phyloP scores from a whole-genome alignment of 202 grass and related monocot genomes.

The Setaria viridis region DNA sequence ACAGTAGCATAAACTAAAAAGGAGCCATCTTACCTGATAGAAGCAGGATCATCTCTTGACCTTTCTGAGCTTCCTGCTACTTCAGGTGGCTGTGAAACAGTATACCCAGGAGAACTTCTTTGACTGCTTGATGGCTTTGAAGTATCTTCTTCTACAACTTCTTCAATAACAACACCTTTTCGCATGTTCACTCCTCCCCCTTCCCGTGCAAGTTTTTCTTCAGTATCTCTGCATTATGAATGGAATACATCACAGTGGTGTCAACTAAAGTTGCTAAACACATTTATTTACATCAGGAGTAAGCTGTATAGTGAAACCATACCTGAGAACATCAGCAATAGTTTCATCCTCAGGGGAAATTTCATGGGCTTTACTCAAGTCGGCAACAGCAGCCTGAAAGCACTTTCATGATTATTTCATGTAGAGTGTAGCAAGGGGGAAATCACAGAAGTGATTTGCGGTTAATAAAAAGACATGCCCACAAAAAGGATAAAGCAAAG shows the following conservation, averaged over 20 bases:
- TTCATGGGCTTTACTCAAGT: constrained; percentile 85
- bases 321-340: constrained; percentile 90
- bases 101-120: constrained; percentile 54
- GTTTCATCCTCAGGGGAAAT: constrained; percentile 93
- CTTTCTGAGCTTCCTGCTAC: constrained; percentile 33
- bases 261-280: constrained; percentile 13
- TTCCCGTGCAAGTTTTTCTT: constrained; percentile 57
- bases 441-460: neutral
- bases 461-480: constrained; percentile 17
- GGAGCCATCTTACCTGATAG: constrained; percentile 52
- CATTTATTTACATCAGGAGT: neutral
- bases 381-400: constrained; percentile 81
- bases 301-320: constrained; percentile 11
- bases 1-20: constrained; percentile 34
- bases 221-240: constrained; percentile 54
- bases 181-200: constrained; percentile 46
- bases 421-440: constrained; percentile 29
- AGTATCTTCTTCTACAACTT: constrained; percentile 68
- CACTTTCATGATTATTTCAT: constrained; percentile 32
- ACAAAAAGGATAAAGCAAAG: constrained; percentile 35
- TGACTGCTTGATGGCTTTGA: constrained; percentile 46
- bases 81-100: constrained; percentile 50
- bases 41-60: constrained; percentile 60
- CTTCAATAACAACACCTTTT: constrained; percentile 90
- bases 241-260: constrained; percentile 33